phyloP scores from a whole-genome alignment of 73 alveolate species.

The Chromera velia region DNA sequence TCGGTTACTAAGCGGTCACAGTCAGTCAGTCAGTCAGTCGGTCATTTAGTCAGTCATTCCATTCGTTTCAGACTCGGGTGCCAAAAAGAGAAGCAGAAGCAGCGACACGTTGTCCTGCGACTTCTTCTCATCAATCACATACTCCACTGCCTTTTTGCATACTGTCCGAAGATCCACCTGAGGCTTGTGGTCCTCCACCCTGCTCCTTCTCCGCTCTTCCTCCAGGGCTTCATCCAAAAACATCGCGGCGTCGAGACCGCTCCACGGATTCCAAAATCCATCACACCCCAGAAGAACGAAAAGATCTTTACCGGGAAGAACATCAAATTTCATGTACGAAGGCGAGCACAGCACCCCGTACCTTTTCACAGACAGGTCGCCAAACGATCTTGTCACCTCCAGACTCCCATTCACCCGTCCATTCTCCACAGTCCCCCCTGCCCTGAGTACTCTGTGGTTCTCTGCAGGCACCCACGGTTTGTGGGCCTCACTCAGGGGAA shows the following conservation, averaged over 20 bases:
- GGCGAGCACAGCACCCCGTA: conserved; percentile 42
- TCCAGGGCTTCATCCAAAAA: too few species aligned
- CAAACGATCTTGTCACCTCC: conserved; percentile 41
- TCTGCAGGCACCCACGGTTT: background rate
- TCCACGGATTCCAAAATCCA: background rate
- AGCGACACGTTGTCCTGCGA: background rate
- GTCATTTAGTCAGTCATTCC: too few species aligned
- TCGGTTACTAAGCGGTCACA: too few species aligned
- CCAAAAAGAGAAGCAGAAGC: too few species aligned
- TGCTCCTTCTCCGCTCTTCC: too few species aligned
- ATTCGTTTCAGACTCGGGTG: too few species aligned
- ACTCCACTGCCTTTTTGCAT: background rate
- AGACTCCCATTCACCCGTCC: conserved; percentile 42
- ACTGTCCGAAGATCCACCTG: too few species aligned
- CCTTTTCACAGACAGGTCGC: conserved; percentile 34
- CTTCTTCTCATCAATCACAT: background rate
- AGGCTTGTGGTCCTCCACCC: too few species aligned
- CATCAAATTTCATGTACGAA: background rate
- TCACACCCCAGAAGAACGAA: background rate
- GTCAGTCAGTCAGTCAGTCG: too few species aligned
- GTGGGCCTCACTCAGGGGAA: background rate
- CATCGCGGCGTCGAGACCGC: too few species aligned
- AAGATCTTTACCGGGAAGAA: too few species aligned
- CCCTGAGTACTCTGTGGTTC: background rate
- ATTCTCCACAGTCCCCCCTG: conserved; percentile 12